These are phyloP conservation scores for Krasilnikovozyma curviuscula DNA, from an alignment of 768 basidiomycete genomes.

Conservation along the genomic window DNA sequence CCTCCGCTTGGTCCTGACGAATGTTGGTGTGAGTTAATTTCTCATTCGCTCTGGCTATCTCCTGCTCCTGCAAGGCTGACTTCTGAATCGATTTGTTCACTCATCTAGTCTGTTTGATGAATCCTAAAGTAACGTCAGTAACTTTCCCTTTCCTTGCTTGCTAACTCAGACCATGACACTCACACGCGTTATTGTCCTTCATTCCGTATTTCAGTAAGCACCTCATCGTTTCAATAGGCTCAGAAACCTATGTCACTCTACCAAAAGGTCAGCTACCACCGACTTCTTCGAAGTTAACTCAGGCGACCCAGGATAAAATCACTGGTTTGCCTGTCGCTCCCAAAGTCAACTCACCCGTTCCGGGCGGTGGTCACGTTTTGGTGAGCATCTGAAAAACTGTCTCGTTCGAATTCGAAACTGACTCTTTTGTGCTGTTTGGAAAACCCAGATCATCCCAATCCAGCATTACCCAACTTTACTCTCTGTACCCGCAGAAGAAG, in stretches of 20 bases:
- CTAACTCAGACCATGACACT: neutral
- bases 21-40: conserved; percentile 50
- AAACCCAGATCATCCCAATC: conserved; percentile 32
- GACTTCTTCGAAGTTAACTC: conserved; percentile 27
- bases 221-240: conserved; percentile 80
- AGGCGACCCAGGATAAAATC: conserved; percentile 4
- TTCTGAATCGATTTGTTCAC: neutral
- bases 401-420: neutral
- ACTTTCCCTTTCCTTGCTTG: neutral
- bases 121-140: conserved; percentile 67
- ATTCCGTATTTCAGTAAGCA: conserved; percentile 48
- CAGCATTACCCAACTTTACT: conserved; percentile 77
- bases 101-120: conserved; percentile 67
- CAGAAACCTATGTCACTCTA: conserved; percentile 85
- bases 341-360: conserved; percentile 31
- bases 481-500: conserved; percentile 60
- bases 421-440: neutral
- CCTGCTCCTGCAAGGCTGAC: neutral
- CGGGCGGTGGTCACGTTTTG: conserved; percentile 89
- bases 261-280: conserved; percentile 88
- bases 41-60: neutral
- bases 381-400: conserved; percentile 38
- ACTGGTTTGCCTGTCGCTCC: conserved; percentile 3
- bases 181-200: neutral
- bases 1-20: conserved; percentile 40